Evolutionary conservation across 78 protist genomes (phyloP), one percentile per base, ranked within the genome.

Genomic region (Mastigamoeba balamuthi): DNA sequence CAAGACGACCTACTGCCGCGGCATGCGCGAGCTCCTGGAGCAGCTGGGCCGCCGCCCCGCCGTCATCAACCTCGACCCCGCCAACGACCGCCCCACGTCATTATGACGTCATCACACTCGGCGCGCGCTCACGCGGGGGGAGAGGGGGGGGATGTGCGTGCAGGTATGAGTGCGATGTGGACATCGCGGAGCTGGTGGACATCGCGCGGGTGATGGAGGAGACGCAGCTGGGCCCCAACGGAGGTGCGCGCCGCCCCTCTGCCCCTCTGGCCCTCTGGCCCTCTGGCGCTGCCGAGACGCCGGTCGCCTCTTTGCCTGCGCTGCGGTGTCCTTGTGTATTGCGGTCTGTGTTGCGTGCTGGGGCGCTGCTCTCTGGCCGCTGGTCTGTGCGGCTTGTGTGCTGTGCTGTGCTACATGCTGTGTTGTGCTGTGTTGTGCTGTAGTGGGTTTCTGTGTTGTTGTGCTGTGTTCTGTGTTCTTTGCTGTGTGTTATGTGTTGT

Each of bases 11-110:
- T 94, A 88, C 75, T 93, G 97, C 71, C 48, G 69, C 36, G 98
- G 95, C 1, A 66, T 92, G 80, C 72, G 68, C 28, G 88, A 92
- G 66, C 89, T 74, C 66, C 66, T 93, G 41, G 43, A 53, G 30
- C 42, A 53, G 4, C 40, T 42, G 28, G 88, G 78, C 17, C 58
- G 93, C 40, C 38, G 69, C 23, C 78, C 67, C 10, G 48, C 63
- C 6, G 68, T 96, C 7, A 88, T 97, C 23, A 97, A 97, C 72
- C 86, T 97, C 17, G 99, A 97, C 40, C 98, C 98, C 0, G 97
- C 98, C 6, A 95, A 95, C 75, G 99, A 97, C 42, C 33, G 4
- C 17, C 66, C 79, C 53, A 92, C 93, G 1, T 48, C n/a, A n/a
- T 48, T 81, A 52, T n/a, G 40, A 4, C 17, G 33, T 48, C 33